Conservation (phyloP, 148 eudicot genomes). For the Diospyros lotus region DNA sequence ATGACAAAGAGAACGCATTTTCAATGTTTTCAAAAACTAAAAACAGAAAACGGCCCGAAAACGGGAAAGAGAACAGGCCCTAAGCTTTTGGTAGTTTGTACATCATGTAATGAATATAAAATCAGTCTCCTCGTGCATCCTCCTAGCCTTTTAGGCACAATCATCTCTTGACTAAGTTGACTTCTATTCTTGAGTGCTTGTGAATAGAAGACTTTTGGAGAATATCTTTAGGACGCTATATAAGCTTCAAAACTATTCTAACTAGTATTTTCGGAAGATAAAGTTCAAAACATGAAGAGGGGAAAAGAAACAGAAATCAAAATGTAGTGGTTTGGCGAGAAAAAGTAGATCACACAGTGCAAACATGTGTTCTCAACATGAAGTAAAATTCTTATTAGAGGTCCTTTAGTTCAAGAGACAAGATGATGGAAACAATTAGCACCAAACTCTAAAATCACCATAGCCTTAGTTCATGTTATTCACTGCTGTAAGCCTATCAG, state of each 20-base stretch:
- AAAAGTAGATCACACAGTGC: too few relatives aligned
- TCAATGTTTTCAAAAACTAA: too few relatives aligned
- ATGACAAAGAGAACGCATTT: too few relatives aligned
- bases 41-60: too few relatives aligned
- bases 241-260: not conserved
- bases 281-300: not conserved
- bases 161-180: not conserved
- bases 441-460: not conserved
- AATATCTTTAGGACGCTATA: not conserved
- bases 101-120: not conserved
- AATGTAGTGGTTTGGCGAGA: too few relatives aligned
- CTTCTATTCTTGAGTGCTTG: not conserved
- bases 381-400: not conserved
- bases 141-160: not conserved
- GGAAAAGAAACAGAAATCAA: not conserved
- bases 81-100: not conserved
- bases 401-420: not conserved
- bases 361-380: not conserved
- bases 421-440: not conserved
- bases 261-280: not conserved
- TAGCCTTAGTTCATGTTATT: not conserved
- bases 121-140: not conserved
- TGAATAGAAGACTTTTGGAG: not conserved
- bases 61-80: too few relatives aligned
- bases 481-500: not conserved